Percentiles rank a stretch among this genome's conserved stretches.
Evolutionary conservation across 1,284 basidiomycete genomes (phyloP).

Genomic region (Puccinia coronata): DNA sequence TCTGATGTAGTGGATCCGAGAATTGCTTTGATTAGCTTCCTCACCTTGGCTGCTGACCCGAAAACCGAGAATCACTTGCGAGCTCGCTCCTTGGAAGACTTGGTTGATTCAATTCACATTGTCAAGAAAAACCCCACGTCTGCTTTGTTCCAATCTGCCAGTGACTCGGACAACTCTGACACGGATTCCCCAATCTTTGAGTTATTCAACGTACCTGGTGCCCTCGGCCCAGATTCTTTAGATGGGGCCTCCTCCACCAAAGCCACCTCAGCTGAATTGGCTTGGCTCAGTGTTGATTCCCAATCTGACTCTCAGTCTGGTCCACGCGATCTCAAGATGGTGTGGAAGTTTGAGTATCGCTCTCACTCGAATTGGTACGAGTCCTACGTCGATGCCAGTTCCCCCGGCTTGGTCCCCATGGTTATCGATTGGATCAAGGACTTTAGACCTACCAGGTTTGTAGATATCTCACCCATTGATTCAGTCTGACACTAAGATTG

Average conservation of each 20-base stretch:
- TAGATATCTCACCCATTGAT: conserved; percentile 51
- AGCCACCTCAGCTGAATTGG: conserved; percentile 37
- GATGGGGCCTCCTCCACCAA: not conserved
- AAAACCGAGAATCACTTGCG: conserved; percentile 19
- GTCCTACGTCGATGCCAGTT: conserved; percentile 53
- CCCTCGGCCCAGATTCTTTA: not conserved
- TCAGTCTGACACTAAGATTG: conserved; percentile 21
- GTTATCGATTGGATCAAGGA: conserved; percentile 56
- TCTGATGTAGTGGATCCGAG: conserved; percentile 32
- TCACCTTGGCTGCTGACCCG: conserved; percentile 35
- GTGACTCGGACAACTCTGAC: not conserved
- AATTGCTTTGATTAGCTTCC: conserved; percentile 37
- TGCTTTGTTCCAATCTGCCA: not conserved
- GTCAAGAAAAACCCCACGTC: not conserved
- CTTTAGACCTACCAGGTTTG: conserved; percentile 54
- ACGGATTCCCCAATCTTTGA: conserved; percentile 1
- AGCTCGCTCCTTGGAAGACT: conserved; percentile 23
- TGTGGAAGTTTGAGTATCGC: conserved; percentile 55
- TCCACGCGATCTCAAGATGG: conserved; percentile 50
- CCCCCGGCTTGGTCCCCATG: conserved; percentile 51
- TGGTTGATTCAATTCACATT: conserved; percentile 29
- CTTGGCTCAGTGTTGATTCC: conserved; percentile 32
- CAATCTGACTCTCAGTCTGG: conserved; percentile 6
- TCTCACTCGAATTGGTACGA: conserved; percentile 55
- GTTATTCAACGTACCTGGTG: conserved; percentile 38